Evolutionary conservation across 495 filamentous ascomycete genomes (phyloP).

Genomic region (Glonium stellatum): DNA sequence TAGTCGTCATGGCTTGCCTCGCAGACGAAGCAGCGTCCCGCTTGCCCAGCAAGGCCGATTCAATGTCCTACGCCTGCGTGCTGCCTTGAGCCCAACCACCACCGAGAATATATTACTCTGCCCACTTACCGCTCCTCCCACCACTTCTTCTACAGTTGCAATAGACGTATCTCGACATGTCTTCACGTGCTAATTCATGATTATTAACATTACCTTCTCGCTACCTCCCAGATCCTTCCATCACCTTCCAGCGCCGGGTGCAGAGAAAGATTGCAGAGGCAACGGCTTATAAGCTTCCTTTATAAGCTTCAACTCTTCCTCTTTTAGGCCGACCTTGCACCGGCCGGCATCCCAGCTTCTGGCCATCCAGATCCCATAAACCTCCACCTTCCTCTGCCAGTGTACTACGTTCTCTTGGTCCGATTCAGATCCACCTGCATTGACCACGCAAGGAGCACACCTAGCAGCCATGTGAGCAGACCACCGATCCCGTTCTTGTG

Average conservation of each 20-base stretch:
- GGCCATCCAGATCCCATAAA: slow-evolving; percentile 9
- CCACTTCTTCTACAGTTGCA: background rate
- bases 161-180: background rate
- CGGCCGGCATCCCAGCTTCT: slow-evolving; percentile 10
- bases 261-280: background rate
- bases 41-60: slow-evolving; percentile 2
- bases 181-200: slow-evolving; percentile 8
- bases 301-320: slow-evolving; percentile 5
- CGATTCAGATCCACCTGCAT: slow-evolving; percentile 28
- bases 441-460: slow-evolving; percentile 22
- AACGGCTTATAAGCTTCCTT: slow-evolving; percentile 3
- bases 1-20: too few species aligned
- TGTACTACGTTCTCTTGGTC: slow-evolving; percentile 26
- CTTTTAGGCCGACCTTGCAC: slow-evolving; percentile 13
- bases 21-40: background rate
- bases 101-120: slow-evolving; percentile 2
- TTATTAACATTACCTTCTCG: slow-evolving; percentile 14
- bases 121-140: slow-evolving; percentile 1
- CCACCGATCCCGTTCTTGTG: slow-evolving; percentile 22
- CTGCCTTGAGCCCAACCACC: background rate
- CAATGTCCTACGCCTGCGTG: slow-evolving; percentile 2
- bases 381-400: slow-evolving; percentile 11
- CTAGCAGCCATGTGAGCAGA: slow-evolving; percentile 25
- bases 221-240: slow-evolving; percentile 10
- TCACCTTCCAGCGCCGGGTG: slow-evolving; percentile 8